Base-by-base conservation (phyloP, 257 asterid species). In the Nemophila menziesii region DNA sequence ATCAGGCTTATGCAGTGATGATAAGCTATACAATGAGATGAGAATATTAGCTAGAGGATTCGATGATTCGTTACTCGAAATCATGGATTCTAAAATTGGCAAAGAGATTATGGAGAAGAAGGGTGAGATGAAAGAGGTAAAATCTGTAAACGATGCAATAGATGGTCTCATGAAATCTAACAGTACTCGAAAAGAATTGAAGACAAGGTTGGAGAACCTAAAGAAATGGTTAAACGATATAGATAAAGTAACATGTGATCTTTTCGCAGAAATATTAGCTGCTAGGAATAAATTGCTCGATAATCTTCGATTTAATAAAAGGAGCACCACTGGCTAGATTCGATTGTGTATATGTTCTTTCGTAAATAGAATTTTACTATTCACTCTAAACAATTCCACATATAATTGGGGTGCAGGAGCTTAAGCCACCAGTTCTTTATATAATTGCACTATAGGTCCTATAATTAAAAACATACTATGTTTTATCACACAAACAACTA, bases 211-310 rank as follows among this genome's bases (percentile, higher is more conserved):
- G 70, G 60, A 66, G 27, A 57, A 16, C 59, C 45, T 78, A 33
- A 82, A 65, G 22, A 51, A 38, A 18, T 44, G 53, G 27, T 51
- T 85, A 21, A 50, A 58, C 37, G 54, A 40, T 3, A 34, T 71
- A 1, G 74, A 63, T 51, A 71, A 69, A 66, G 62, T 66, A 56
- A 53, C 65, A 13, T 51, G 64, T 46, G 9, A 11, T 39, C 50
- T 85, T 21, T 83, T 80, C 64, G 69, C 81, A 24, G 48, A 58
- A 29, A 63, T 71, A 44, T 55, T 85, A 20, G 70, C 47, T 19
- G 53, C 71, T 40, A 78, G 95, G 62, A 62, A 66, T 55, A 60
- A 75, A 61, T 52, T 75, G 72, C 48, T 85, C 0, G 77, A 60
- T 22, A 56, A 50, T 36, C 15, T 74, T 51, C 56, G 87, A 43